Conservation (phyloP, 345 rosid genomes). For the Populus nigra region DNA sequence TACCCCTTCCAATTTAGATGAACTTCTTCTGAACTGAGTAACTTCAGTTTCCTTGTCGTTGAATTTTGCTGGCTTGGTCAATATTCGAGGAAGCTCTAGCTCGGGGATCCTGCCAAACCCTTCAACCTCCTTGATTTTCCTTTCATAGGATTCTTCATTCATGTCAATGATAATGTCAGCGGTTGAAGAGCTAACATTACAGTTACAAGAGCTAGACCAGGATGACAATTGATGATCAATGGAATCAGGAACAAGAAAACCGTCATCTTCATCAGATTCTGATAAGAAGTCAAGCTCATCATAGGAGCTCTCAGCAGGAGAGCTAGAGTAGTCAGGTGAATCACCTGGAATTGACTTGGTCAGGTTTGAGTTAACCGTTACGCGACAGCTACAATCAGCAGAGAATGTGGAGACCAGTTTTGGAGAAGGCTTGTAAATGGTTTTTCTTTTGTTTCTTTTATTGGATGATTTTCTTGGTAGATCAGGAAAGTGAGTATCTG, state of each 20-base stretch:
- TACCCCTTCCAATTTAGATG: slow-evolving; percentile 1
- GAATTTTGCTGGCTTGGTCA: slow-evolving; percentile 9
- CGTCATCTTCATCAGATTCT: slow-evolving; percentile 32
- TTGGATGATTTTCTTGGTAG: slow-evolving; percentile 15
- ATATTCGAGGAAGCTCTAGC: slow-evolving; percentile 20
- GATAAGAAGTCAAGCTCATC: slow-evolving; percentile 24
- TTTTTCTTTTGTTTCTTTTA: slow-evolving; percentile 18
- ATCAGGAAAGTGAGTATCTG: slow-evolving; percentile 17
- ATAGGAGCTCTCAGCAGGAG: slow-evolving; percentile 35
- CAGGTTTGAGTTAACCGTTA: background rate
- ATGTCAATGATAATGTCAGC: slow-evolving; percentile 46
- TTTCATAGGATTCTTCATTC: slow-evolving; percentile 19
- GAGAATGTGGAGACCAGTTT: slow-evolving; percentile 28
- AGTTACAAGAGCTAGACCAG: slow-evolving; percentile 24
- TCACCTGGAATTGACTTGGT: slow-evolving; percentile 12
- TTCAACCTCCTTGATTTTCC: slow-evolving; percentile 12
- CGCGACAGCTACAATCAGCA: background rate
- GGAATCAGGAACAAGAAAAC: slow-evolving; percentile 8
- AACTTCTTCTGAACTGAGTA: slow-evolving; percentile 4
- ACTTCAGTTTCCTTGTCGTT: background rate
- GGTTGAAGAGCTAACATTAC: slow-evolving; percentile 31
- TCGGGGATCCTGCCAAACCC: slow-evolving; percentile 24
- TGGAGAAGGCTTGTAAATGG: slow-evolving; percentile 33
- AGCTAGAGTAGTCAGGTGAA: slow-evolving; percentile 28
- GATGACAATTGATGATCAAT: slow-evolving; percentile 16